Evolutionary conservation across 2,329 filamentous ascomycete species (phyloP).

Genomic region (Neocatenulostroma microsporum): DNA sequence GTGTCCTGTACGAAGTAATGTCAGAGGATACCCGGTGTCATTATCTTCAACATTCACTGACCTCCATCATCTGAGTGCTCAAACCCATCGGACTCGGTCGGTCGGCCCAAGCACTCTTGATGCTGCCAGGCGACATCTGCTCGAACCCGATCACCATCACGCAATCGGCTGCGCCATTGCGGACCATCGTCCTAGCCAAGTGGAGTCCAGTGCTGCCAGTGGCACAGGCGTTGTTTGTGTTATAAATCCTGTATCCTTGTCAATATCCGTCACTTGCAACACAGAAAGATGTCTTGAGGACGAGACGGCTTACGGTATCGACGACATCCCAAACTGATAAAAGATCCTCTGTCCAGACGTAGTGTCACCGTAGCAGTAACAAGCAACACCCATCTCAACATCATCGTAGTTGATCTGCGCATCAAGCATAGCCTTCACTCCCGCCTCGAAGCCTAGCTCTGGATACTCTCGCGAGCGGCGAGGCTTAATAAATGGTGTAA

Average conservation of each 20-base stretch:
- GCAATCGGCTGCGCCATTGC: constrained; percentile 59
- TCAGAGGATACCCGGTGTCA: too few species aligned
- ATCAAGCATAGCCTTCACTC: constrained; percentile 73
- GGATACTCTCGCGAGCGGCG: constrained; percentile 91
- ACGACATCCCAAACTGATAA: constrained; percentile 97
- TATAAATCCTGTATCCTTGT: too few species aligned
- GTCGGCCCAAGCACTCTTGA: constrained; percentile 79
- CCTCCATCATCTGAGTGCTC: constrained; percentile 68
- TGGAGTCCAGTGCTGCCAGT: constrained; percentile 87
- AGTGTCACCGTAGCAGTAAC: constrained; percentile 94
- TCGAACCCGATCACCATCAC: constrained; percentile 91
- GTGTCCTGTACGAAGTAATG: too few species aligned
- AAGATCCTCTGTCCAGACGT: constrained; percentile 87
- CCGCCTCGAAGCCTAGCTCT: constrained; percentile 87
- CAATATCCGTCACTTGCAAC: constrained; percentile 93
- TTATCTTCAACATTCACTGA: too few species aligned
- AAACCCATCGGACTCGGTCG: constrained; percentile 71
- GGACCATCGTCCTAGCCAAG: constrained; percentile 73
- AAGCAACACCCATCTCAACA: constrained; percentile 89
- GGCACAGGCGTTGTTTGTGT: constrained; percentile 98
- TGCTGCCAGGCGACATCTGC: constrained; percentile 92
- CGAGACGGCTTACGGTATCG: too few species aligned
- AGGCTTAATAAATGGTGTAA: constrained; percentile 99
- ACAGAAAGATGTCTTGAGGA: too few species aligned
- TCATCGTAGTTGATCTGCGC: constrained; percentile 95